Percentiles rank a stretch among this genome's conserved stretches.
Conservation (phyloP, 2,329 filamentous ascomycete genomes). For the Diaporthe sp. region DNA sequence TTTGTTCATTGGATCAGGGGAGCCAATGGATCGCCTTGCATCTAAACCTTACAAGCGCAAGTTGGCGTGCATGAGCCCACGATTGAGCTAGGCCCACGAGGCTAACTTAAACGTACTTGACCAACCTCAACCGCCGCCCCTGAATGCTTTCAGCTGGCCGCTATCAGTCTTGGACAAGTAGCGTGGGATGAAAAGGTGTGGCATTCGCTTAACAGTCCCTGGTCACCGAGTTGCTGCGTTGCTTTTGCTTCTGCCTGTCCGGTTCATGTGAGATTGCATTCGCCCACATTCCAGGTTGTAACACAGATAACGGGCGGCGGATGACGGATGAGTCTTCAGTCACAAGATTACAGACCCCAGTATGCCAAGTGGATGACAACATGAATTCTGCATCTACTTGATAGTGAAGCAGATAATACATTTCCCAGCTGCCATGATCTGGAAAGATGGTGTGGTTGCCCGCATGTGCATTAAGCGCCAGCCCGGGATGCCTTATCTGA, state of each 20-base stretch:
- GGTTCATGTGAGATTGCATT: not conserved
- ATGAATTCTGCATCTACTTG: not conserved
- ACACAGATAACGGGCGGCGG: not conserved
- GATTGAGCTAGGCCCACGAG: not conserved
- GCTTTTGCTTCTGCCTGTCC: not conserved
- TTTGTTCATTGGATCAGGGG: not conserved
- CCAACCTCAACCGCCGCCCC: not conserved
- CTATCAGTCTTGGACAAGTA: not conserved
- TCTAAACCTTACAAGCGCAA: not conserved
- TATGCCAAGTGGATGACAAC: conserved; percentile 12
- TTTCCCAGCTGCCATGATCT: not conserved
- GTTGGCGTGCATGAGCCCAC: conserved; percentile 1
- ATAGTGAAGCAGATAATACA: not conserved
- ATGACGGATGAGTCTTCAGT: not conserved
- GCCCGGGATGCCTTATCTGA: not conserved
- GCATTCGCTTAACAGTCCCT: not conserved
- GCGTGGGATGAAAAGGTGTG: conserved; percentile 5
- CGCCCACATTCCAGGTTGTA: too few relatives aligned
- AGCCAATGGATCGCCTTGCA: not conserved
- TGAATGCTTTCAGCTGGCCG: conserved; percentile 9
- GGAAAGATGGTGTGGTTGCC: not conserved
- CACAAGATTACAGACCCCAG: not conserved
- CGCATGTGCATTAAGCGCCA: conserved; percentile 8
- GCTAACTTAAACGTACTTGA: not conserved
- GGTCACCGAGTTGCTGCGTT: not conserved